A percentile compares a stretch with the other conserved stretches of the same genome.
These are phyloP conservation scores for Carex kokanica DNA, from an alignment of 176 grass and related monocot species.

Conservation along the genomic window DNA sequence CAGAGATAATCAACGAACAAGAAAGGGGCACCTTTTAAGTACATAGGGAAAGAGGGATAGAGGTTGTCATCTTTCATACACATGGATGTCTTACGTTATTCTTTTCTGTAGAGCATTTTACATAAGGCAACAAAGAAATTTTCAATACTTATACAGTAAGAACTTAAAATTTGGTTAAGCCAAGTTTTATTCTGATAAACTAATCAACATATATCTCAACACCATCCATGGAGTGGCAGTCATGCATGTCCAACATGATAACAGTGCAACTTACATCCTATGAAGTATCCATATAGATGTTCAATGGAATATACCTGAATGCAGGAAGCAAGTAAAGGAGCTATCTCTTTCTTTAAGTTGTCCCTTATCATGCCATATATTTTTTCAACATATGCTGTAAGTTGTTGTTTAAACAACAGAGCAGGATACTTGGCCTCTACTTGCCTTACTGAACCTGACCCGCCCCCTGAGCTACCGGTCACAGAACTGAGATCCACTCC, in stretches of 20 bases:
- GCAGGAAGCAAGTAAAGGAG: constrained; percentile 84
- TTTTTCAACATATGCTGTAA: constrained; percentile 97
- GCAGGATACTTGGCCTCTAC: constrained; percentile 98
- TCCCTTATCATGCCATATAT: constrained; percentile 99
- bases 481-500: constrained; percentile 86
- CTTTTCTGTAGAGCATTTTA: neutral
- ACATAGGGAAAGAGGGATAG: neutral
- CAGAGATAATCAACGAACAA: constrained; percentile 10
- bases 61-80: neutral
- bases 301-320: constrained; percentile 70
- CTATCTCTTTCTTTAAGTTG: constrained; percentile 99
- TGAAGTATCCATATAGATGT: neutral
- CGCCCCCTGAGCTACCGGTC: constrained; percentile 71
- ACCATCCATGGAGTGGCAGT: constrained; percentile 14
- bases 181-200: constrained; percentile 17
- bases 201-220: constrained; percentile 19
- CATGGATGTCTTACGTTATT: neutral
- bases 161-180: neutral
- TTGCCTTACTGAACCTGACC: constrained; percentile 75
- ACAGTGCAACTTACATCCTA: neutral
- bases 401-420: constrained; percentile 91
- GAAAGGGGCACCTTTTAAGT: neutral
- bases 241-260: constrained; percentile 1
- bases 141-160: neutral
- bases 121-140: neutral